phyloP scores from a whole-genome alignment of 352 stramenopile genomes.

The Phytophthora capsici region DNA sequence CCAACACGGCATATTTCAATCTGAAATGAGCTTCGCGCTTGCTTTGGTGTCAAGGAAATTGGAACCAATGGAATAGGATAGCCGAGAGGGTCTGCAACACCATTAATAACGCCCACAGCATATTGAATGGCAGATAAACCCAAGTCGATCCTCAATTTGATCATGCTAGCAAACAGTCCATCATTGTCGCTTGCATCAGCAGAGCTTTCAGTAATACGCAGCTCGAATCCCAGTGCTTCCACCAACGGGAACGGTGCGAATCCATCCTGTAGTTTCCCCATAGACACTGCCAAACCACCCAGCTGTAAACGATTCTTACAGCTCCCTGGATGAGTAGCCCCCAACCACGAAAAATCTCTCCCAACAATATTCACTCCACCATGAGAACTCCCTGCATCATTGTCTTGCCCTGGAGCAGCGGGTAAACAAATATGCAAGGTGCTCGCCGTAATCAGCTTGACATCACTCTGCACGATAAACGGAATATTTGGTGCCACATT shows the following conservation, averaged over 20 bases:
- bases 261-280: constrained; percentile 8
- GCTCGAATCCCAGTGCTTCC: constrained; percentile 34
- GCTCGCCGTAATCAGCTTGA: constrained; percentile 44
- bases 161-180: constrained; percentile 19
- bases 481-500: not conserved
- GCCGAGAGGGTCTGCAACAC: constrained; percentile 24
- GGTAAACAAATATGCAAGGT: constrained; percentile 36
- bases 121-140: constrained; percentile 12
- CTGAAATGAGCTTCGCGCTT: constrained; percentile 25
- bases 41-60: constrained; percentile 2
- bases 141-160: constrained; percentile 30
- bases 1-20: constrained; percentile 37
- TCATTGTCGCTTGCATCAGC: constrained; percentile 25
- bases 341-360: constrained; percentile 33
- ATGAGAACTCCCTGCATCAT: not conserved
- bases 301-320: constrained; percentile 27
- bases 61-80: constrained; percentile 26
- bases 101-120: constrained; percentile 14
- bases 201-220: constrained; percentile 29
- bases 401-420: not conserved
- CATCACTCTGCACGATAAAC: constrained; percentile 26
- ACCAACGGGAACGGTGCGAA: constrained; percentile 7
- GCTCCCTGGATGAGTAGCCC: constrained; percentile 11
- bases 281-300: constrained; percentile 13
- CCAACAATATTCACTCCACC: constrained; percentile 23